phyloP scores from a whole-genome alignment of 805 yeast species.

The Alloascoidea africana region DNA sequence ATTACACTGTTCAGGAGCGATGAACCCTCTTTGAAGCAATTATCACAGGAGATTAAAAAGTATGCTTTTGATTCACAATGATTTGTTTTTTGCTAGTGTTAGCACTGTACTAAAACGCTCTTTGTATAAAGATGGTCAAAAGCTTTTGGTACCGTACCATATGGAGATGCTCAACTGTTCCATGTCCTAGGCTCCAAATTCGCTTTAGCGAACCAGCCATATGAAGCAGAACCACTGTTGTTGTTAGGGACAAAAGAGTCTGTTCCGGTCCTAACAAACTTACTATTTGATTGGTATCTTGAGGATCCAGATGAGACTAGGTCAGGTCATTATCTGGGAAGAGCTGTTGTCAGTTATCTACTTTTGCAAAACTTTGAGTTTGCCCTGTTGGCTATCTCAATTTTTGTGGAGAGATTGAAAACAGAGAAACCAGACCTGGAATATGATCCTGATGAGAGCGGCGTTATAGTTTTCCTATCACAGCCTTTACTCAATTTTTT shows the following conservation, averaged over 20 bases:
- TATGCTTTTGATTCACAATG: conserved; percentile 4
- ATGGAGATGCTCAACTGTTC: conserved; percentile 68
- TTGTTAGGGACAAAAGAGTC: conserved; percentile 46
- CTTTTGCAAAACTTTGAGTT: conserved; percentile 50
- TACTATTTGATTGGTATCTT: conserved; percentile 32
- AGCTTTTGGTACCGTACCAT: conserved; percentile 29
- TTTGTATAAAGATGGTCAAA: conserved; percentile 43
- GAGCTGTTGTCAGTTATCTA: conserved; percentile 67
- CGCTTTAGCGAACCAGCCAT: conserved; percentile 26
- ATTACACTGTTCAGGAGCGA: conserved; percentile 26
- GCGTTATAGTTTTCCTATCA: conserved; percentile 22
- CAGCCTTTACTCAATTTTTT: conserved; percentile 46
- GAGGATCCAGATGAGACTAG: conserved; percentile 14
- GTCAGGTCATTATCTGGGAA: conserved; percentile 22
- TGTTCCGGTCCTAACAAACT: conserved; percentile 27
- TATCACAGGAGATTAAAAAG: conserved; percentile 42
- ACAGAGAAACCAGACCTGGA: conserved; percentile 6
- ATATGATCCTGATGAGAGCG: conserved; percentile 15
- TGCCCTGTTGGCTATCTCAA: conserved; percentile 26
- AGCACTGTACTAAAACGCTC: too few species aligned
- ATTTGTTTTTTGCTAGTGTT: too few species aligned
- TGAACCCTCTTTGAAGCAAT: conserved; percentile 50
- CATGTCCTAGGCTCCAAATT: conserved; percentile 59
- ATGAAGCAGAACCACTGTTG: conserved; percentile 62
- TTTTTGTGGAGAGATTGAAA: conserved; percentile 21